phyloP scores from a whole-genome alignment of 768 basidiomycete genomes.

The Chalciporus sphaerocephalus region DNA sequence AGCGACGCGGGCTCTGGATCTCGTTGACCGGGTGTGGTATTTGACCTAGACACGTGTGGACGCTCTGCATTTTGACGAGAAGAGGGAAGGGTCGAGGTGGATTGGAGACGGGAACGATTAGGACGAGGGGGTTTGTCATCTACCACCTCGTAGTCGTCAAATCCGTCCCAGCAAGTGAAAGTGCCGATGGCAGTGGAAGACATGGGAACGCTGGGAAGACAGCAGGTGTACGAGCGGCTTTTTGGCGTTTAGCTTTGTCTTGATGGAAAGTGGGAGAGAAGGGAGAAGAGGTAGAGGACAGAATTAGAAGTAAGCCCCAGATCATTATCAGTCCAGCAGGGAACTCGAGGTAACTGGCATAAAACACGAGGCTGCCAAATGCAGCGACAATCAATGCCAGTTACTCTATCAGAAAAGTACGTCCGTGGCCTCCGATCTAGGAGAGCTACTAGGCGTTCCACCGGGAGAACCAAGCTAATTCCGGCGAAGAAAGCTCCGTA shows the following conservation, averaged over 20 bases:
- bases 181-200: conserved; percentile 32
- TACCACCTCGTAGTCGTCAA: conserved; percentile 26
- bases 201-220: conserved; percentile 19
- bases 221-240: conserved; percentile 19
- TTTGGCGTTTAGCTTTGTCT: conserved; percentile 15
- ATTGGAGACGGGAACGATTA: conserved; percentile 21
- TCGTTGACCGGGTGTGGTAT: conserved; percentile 10
- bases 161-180: conserved; percentile 33
- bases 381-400: conserved; percentile 20
- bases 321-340: conserved; percentile 32
- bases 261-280: conserved; percentile 16
- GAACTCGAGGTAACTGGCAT: conserved; percentile 23
- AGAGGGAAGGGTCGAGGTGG: conserved; percentile 14
- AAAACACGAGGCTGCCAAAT: conserved; percentile 35
- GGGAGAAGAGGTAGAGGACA: conserved; percentile 12
- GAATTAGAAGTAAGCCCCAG: conserved; percentile 28
- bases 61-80: conserved; percentile 19
- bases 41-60: conserved; percentile 15
- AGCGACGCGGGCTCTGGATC: conserved; percentile 35
- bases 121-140: conserved; percentile 15
- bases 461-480: background rate
- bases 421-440: conserved; percentile 2
- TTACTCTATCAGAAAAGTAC: conserved; percentile 27
- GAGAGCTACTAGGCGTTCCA: background rate
- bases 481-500: no score